phyloP scores from a whole-genome alignment of 1,284 basidiomycete genomes.

The Cystobasidium pallidum region DNA sequence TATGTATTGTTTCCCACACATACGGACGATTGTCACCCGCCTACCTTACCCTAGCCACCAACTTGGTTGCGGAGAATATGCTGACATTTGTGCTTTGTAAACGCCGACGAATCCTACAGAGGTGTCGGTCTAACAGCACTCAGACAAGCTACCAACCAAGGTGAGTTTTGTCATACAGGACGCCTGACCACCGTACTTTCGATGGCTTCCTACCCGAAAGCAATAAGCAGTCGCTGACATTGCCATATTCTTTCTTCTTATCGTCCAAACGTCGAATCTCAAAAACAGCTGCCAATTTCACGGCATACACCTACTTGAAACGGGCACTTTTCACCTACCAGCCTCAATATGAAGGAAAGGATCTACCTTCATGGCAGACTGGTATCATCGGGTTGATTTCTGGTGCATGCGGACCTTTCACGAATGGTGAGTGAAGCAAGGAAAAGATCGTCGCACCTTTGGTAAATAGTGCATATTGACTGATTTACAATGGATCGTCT shows the following conservation, averaged over 20 bases:
- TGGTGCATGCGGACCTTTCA: constrained; percentile 60
- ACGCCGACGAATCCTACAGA: constrained; percentile 12
- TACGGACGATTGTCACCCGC: too few relatives aligned
- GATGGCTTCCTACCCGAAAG: not conserved
- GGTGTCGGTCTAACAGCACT: constrained; percentile 73
- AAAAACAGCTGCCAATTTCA: constrained; percentile 88
- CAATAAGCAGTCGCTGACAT: not conserved
- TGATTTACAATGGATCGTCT: too few relatives aligned
- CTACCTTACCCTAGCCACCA: too few relatives aligned
- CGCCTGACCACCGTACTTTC: not conserved
- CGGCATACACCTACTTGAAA: constrained; percentile 96
- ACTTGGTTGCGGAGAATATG: too few relatives aligned
- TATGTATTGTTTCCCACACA: constrained; percentile 63
- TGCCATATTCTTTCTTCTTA: not conserved
- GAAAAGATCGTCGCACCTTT: too few relatives aligned
- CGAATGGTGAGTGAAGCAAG: constrained; percentile 46
- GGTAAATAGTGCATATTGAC: too few relatives aligned
- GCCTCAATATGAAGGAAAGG: constrained; percentile 66
- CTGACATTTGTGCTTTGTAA: too few relatives aligned
- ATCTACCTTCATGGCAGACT: constrained; percentile 85
- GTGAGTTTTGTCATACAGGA: constrained; percentile 58
- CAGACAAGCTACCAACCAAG: constrained; percentile 97
- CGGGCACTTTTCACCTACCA: constrained; percentile 74
- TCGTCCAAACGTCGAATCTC: not conserved
- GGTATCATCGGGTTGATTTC: constrained; percentile 92